Evolutionary conservation across 768 basidiomycete genomes (phyloP).

Genomic region (Psilocybe sp.): DNA sequence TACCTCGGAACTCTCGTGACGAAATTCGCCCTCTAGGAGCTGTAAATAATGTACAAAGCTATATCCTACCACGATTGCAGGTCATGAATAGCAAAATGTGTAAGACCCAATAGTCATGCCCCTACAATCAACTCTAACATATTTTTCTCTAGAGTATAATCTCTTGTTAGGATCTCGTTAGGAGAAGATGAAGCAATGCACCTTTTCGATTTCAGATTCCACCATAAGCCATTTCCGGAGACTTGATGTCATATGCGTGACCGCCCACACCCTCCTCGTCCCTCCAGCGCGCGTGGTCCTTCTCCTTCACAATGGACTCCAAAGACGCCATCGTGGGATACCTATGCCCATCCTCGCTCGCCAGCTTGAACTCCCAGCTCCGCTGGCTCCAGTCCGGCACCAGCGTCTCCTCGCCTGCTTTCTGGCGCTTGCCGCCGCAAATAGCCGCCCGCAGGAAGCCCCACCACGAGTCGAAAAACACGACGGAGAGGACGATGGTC

Average conservation of each 20-base stretch:
- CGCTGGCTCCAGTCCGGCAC: constrained; percentile 63
- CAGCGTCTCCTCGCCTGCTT: constrained; percentile 45
- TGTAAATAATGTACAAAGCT: too few species aligned
- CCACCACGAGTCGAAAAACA: constrained; percentile 75
- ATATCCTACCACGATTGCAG: too few species aligned
- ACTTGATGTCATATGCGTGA: constrained; percentile 1
- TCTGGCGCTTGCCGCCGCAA: constrained; percentile 32
- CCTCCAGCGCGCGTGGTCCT: constrained; percentile 7
- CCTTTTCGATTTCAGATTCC: not conserved
- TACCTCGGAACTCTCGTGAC: too few species aligned
- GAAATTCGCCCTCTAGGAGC: too few species aligned
- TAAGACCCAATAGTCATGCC: too few species aligned
- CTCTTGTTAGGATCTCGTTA: too few species aligned
- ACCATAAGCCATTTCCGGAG: constrained; percentile 15
- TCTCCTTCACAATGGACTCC: constrained; percentile 32
- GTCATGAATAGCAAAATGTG: too few species aligned
- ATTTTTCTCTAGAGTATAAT: too few species aligned
- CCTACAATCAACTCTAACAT: too few species aligned
- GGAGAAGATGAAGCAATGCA: too few species aligned
- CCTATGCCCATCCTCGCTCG: constrained; percentile 43
- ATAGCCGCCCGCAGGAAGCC: constrained; percentile 52
- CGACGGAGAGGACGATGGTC: constrained; percentile 49
- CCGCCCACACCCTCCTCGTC: not conserved
- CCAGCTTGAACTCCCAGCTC: constrained; percentile 55
- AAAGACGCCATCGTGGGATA: constrained; percentile 42